Evolutionary conservation across 2,329 filamentous ascomycete species (phyloP).

Genomic region (Pseudocercospora vitis): DNA sequence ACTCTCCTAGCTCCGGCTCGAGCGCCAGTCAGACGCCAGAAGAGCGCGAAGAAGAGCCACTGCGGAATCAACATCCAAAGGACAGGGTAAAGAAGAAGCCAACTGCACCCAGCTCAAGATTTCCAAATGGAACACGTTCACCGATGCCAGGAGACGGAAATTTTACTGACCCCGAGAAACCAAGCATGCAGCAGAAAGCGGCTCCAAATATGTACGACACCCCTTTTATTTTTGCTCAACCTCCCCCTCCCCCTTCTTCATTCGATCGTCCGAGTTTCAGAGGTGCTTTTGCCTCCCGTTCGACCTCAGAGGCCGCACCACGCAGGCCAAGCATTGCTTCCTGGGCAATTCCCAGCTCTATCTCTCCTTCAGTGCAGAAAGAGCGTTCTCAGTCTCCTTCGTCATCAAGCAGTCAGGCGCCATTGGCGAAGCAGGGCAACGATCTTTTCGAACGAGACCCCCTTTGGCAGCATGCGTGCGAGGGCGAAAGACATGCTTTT

Average conservation of each 20-base stretch:
- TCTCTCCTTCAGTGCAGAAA: slow-evolving; percentile 15
- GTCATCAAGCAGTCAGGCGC: neutral
- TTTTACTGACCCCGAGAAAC: slow-evolving; percentile 24
- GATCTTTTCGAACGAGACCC: slow-evolving; percentile 8
- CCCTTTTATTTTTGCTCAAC: slow-evolving; percentile 21
- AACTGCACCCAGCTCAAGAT: slow-evolving; percentile 33
- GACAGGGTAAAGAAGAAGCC: slow-evolving; percentile 37
- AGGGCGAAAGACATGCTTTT: slow-evolving; percentile 23
- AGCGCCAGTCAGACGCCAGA: slow-evolving; percentile 14
- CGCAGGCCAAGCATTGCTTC: slow-evolving; percentile 25
- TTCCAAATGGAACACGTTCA: slow-evolving; percentile 26
- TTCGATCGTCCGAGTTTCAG: slow-evolving; percentile 22
- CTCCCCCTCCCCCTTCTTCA: slow-evolving; percentile 14
- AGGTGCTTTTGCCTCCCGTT: slow-evolving; percentile 23
- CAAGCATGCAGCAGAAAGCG: slow-evolving; percentile 34
- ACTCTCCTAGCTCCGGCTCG: slow-evolving; percentile 5
- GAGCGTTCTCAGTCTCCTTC: neutral
- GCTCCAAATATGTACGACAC: slow-evolving; percentile 37
- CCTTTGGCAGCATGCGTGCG: slow-evolving; percentile 20
- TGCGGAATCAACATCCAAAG: slow-evolving; percentile 17
- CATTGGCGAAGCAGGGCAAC: neutral
- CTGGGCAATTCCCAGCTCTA: slow-evolving; percentile 34
- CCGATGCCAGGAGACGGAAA: slow-evolving; percentile 14
- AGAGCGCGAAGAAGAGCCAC: slow-evolving; percentile 17
- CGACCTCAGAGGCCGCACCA: slow-evolving; percentile 20